These are phyloP conservation scores for Talaromyces sp. DNA, from an alignment of 2,329 filamentous ascomycete species.

Conservation along the genomic window DNA sequence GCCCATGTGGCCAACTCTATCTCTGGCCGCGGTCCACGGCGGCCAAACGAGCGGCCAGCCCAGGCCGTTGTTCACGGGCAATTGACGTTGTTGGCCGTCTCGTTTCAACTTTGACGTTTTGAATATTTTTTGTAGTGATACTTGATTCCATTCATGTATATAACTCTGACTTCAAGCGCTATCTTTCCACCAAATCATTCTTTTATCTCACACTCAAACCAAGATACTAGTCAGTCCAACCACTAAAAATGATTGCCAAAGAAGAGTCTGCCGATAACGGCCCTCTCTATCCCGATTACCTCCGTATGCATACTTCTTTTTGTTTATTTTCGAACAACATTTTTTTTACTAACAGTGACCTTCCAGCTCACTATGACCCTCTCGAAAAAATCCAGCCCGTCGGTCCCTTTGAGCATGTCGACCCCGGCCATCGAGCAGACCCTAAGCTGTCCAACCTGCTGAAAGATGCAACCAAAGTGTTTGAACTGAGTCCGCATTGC, in stretches of 20 bases:
- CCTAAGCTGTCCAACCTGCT: conserved; percentile 41
- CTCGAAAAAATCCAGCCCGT: conserved; percentile 19
- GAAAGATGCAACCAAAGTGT: conserved; percentile 15
- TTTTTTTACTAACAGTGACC: neutral
- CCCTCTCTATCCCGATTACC: neutral
- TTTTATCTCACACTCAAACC: neutral
- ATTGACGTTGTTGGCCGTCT: neutral
- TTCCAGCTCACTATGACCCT: neutral
- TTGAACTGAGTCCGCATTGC: conserved; percentile 3
- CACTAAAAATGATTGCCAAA: neutral
- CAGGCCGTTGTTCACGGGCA: neutral
- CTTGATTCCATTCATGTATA: neutral
- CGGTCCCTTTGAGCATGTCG: conserved; percentile 38
- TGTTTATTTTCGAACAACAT: neutral
- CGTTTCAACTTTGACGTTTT: neutral
- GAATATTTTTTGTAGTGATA: neutral
- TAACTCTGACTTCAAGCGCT: neutral
- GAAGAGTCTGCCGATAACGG: neutral
- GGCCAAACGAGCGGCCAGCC: neutral
- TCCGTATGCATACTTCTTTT: neutral
- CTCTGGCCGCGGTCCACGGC: neutral
- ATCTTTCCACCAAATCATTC: neutral
- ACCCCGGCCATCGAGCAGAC: conserved; percentile 39
- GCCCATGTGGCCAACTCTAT: neutral
- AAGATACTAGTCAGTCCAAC: neutral